These are phyloP conservation scores for Phytomonas serpens DNA, from an alignment of 208 protist genomes.

Conservation along the genomic window DNA sequence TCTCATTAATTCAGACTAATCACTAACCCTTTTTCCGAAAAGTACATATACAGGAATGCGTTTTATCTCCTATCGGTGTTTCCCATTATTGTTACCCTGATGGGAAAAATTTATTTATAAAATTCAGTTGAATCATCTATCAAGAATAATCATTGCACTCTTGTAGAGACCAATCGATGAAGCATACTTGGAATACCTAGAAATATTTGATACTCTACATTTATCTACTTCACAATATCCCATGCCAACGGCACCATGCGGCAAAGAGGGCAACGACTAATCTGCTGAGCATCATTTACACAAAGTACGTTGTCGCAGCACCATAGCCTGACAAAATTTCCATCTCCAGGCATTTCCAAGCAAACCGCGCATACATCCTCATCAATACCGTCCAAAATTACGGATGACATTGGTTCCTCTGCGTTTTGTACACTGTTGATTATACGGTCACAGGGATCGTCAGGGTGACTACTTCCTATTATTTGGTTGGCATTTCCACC, in stretches of 20 bases:
- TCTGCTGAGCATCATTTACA: slow-evolving; percentile 61
- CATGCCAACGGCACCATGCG: slow-evolving; percentile 70
- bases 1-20: not conserved
- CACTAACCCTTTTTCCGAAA: not conserved
- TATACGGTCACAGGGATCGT: not conserved
- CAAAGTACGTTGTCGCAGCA: slow-evolving; percentile 83
- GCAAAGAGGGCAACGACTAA: slow-evolving; percentile 80
- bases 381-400: slow-evolving; percentile 16
- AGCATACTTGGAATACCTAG: not conserved
- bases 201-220: slow-evolving; percentile 6
- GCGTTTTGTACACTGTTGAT: not conserved
- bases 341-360: slow-evolving; percentile 43
- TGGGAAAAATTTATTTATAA: not conserved
- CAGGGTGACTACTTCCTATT: not conserved
- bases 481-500: not conserved
- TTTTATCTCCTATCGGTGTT: not conserved
- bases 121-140: not conserved
- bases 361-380: slow-evolving; percentile 82
- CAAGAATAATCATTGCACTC: not conserved
- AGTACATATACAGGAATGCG: not conserved
- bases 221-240: slow-evolving; percentile 53
- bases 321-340: slow-evolving; percentile 64
- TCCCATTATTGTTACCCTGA: not conserved
- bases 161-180: not conserved
- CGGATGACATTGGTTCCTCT: not conserved